Base-by-base conservation (phyloP, 2,329 filamentous ascomycete genomes). In the Aspergillus quadrilineatus region DNA sequence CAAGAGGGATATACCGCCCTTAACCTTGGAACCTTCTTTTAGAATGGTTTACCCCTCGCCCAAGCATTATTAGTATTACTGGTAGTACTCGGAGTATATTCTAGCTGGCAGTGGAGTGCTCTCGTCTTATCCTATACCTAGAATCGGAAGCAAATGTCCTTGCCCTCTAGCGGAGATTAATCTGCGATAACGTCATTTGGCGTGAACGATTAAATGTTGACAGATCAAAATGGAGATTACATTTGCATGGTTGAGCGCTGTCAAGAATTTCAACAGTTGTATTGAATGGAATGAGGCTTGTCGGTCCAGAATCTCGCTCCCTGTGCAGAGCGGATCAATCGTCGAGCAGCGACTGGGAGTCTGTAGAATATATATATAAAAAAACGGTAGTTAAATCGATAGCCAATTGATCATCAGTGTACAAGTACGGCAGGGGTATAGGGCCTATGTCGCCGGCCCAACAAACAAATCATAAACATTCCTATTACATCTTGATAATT, bases 381-480 rank as follows among this genome's bases (percentile, higher is more conserved):
- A 4, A 22, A 22, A 4, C 22, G 22, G 22, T 22, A 22, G 22
- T 22, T 22, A 8, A 34, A 34, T 8, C 46, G 37, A 37, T 49
- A 37, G 36, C 47, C 30, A 44, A 30, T 36, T 41, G 46, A 53
- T 29, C 43, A 41, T 37, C 22, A 17, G 29, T 28, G 17, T 9
- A 42, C 30, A 17, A 52, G 36, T 29, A 51, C 26, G 1, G 14
- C n/a, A 15, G 39, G 50, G 32, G 22, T 53, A 30, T 47, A 22
- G 29, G 41, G 14, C 39, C 14, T 28, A 46, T 7, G 39, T 32
- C 22, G 9, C 37, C 15, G 36, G 48, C 15, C 30, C 14, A 45
- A 14, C 22, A 30, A 53, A 53, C 1, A 29, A 39, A 39, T 53
- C 50, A 53, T 53, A 47, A 47, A 53, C 42, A 53, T 29, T 17